phyloP scores from a whole-genome alignment of 2,329 filamentous ascomycete genomes.

The Hymenoscyphus occultus region DNA sequence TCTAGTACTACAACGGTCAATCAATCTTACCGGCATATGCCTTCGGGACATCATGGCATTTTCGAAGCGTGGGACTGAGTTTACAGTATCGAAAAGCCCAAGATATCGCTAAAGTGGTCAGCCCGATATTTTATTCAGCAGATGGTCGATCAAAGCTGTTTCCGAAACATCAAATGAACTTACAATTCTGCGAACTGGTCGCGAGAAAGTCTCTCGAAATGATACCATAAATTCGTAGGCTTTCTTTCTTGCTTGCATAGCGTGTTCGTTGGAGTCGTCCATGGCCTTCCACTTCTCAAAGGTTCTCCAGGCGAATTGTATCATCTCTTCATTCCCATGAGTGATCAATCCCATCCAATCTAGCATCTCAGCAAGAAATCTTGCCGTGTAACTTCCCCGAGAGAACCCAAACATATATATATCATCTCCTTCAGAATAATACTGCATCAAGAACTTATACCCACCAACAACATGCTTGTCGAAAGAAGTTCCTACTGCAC shows the following conservation, averaged over 20 bases:
- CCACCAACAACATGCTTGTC: slow-evolving; percentile 80
- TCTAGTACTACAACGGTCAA: too few species aligned
- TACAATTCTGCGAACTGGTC: slow-evolving; percentile 66
- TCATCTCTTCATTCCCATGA: slow-evolving; percentile 83
- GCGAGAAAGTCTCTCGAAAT: slow-evolving; percentile 77
- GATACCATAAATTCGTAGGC: slow-evolving; percentile 74
- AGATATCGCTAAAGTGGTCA: slow-evolving; percentile 52
- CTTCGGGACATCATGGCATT: slow-evolving; percentile 9
- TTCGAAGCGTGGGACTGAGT: slow-evolving; percentile 75
- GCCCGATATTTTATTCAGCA: not conserved
- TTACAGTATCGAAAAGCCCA: slow-evolving; percentile 79
- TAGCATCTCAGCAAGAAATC: slow-evolving; percentile 79
- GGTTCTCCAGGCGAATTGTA: slow-evolving; percentile 79
- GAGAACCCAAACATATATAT: slow-evolving; percentile 76
- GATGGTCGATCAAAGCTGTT: not conserved
- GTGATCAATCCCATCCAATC: slow-evolving; percentile 77
- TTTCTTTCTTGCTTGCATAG: slow-evolving; percentile 51
- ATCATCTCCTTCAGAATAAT: slow-evolving; percentile 61
- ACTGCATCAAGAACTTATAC: slow-evolving; percentile 78
- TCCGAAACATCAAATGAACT: not conserved
- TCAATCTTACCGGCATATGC: slow-evolving; percentile 4
- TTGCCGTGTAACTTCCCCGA: slow-evolving; percentile 69
- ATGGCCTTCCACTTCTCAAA: slow-evolving; percentile 69
- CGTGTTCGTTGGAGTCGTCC: slow-evolving; percentile 37
- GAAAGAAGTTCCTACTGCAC: slow-evolving; percentile 75